Conservation (phyloP, 805 yeast species). For the Scheffersomyces ergatensis region DNA sequence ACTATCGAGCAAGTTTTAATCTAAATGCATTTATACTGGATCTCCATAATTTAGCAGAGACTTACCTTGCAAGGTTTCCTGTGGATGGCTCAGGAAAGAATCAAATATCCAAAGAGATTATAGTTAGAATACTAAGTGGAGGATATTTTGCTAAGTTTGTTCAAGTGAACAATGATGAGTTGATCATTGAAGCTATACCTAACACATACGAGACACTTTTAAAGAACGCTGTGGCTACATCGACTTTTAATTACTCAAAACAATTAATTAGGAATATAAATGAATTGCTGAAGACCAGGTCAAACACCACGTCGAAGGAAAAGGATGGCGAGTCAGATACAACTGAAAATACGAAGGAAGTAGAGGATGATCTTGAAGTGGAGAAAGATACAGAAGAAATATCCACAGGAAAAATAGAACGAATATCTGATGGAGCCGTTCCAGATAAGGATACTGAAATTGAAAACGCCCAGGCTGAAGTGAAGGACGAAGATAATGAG, state of each 20-base stretch:
- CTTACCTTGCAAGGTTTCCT: neutral
- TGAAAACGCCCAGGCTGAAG: conserved; percentile 1
- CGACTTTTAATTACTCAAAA: conserved; percentile 12
- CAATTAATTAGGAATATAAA: conserved; percentile 4
- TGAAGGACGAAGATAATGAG: conserved; percentile 4
- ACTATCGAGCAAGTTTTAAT: conserved; percentile 3
- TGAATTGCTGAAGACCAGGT: conserved; percentile 1
- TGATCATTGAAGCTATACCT: conserved; percentile 18
- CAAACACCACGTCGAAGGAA: conserved; percentile 1
- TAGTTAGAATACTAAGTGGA: conserved; percentile 9
- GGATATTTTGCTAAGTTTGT: conserved; percentile 19
- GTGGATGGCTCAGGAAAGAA: neutral
- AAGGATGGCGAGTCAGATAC: conserved; percentile 2
- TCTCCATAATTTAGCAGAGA: neutral
- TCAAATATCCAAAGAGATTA: conserved; percentile 6
- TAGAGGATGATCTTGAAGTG: conserved; percentile 6
- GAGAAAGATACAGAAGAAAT: conserved; percentile 1
- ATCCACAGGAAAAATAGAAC: conserved; percentile 1
- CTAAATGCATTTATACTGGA: neutral
- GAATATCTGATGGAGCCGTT: conserved; percentile 1
- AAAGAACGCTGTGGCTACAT: conserved; percentile 19
- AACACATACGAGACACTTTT: conserved; percentile 16
- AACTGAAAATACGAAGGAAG: neutral
- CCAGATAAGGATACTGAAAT: conserved; percentile 3
- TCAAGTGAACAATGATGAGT: conserved; percentile 12